phyloP scores from a whole-genome alignment of 1,139 yeast species.

The Wickerhamomyces sp. region DNA sequence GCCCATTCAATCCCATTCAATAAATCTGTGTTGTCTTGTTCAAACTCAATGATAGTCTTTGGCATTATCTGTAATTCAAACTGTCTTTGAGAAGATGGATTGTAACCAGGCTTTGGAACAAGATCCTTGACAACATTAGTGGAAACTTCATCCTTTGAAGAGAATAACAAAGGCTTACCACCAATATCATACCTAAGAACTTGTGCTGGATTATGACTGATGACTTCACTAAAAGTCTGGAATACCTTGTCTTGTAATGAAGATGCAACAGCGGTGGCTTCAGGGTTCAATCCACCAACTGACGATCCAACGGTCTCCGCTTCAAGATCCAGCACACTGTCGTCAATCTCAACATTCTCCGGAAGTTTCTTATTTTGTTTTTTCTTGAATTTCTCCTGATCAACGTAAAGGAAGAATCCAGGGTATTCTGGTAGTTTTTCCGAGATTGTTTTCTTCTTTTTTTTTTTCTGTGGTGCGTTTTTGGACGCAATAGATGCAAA shows the following conservation, averaged over 20 bases:
- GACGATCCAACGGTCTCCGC: conserved; percentile 31
- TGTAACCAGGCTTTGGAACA: conserved; percentile 48
- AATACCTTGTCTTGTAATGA: conserved; percentile 62
- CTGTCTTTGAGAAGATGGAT: conserved; percentile 58
- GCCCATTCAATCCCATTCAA: conserved; percentile 97
- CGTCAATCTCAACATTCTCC: conserved; percentile 38
- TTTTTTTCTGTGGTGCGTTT: conserved; percentile 18
- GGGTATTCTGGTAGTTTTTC: conserved; percentile 44
- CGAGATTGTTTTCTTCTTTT: conserved; percentile 21
- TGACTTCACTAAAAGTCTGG: conserved; percentile 68
- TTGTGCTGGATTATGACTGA: conserved; percentile 79
- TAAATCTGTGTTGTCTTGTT: conserved; percentile 39
- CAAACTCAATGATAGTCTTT: conserved; percentile 78
- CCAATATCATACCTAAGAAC: conserved; percentile 76
- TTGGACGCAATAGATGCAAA: conserved; percentile 21
- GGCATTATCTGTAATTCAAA: conserved; percentile 96
- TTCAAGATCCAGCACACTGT: conserved; percentile 29
- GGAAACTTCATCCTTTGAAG: conserved; percentile 41
- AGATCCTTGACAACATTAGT: conserved; percentile 25
- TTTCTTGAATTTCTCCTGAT: conserved; percentile 50
- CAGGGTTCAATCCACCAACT: conserved; percentile 22
- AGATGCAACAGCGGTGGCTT: conserved; percentile 38
- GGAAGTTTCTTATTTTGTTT: conserved; percentile 30
- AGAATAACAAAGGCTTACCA: conserved; percentile 70
- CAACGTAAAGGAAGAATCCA: conserved; percentile 66